phyloP scores from a whole-genome alignment of 208 protist species.

The Trypanosoma mega region DNA sequence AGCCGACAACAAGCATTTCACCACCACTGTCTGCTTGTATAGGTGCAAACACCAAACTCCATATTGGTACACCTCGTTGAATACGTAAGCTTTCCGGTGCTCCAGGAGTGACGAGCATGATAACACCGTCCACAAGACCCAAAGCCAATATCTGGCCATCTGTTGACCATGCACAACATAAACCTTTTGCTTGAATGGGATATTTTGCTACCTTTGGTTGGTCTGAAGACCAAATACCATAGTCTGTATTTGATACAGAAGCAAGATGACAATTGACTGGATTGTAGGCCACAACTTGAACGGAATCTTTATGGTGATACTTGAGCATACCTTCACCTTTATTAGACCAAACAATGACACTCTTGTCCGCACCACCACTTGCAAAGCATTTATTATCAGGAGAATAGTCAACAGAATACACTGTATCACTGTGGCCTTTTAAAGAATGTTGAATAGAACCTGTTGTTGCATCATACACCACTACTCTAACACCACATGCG shows the following conservation, averaged over 20 bases:
- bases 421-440: slow-evolving; percentile 94
- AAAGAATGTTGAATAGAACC: slow-evolving; percentile 92
- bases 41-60: slow-evolving; percentile 93
- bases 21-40: slow-evolving; percentile 65
- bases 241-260: slow-evolving; percentile 91
- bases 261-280: slow-evolving; percentile 86
- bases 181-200: slow-evolving; percentile 79
- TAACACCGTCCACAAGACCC: slow-evolving; percentile 88
- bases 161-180: slow-evolving; percentile 92
- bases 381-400: slow-evolving; percentile 93
- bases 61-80: slow-evolving; percentile 89
- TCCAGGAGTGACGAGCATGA: slow-evolving; percentile 34
- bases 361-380: slow-evolving; percentile 92
- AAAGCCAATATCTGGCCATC: slow-evolving; percentile 94
- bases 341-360: slow-evolving; percentile 95
- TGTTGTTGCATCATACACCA: slow-evolving; percentile 91
- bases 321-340: slow-evolving; percentile 94
- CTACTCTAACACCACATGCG: slow-evolving; percentile 87
- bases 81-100: slow-evolving; percentile 38
- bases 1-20: slow-evolving; percentile 93
- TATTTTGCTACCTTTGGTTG: slow-evolving; percentile 90
- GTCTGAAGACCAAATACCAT: slow-evolving; percentile 95
- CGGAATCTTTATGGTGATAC: slow-evolving; percentile 94
- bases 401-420: slow-evolving; percentile 90
- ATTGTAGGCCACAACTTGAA: slow-evolving; percentile 95